Evolutionary conservation across 2,329 filamentous ascomycete genomes (phyloP), one percentile per base, ranked within the genome.

Genomic region (Ascosphaera pollenicola): DNA sequence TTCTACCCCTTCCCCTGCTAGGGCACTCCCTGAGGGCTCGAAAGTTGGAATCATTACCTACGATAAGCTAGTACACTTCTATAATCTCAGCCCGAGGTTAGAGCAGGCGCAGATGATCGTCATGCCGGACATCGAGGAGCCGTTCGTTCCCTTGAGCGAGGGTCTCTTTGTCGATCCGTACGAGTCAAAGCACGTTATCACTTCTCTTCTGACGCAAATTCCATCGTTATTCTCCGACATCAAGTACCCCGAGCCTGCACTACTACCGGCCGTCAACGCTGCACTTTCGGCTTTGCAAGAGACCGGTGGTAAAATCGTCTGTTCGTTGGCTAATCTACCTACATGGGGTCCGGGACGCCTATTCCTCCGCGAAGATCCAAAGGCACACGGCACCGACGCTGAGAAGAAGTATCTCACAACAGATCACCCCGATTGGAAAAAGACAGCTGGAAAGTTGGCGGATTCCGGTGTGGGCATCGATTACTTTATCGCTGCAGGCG

Each of bases 61-160:
- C 55, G 89, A 98, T 62, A 87, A 83, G 58, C 84, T 94, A 50
- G 79, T 98, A 43, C 89, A 98, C 54, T 98, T 95, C 56, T 98
- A 95, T 65, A 95, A 95, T 52, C 74, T 93, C 49, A 83, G 76
- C 51, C 75, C 81, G 63, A 62, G 76, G 68, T 26, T 39, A 40
- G 78, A 89, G 40, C 75, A 84, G 59, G 83, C 89, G 8, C 89
- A 98, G 54, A 94, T 98, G 83, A 73, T 98, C 65, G 85, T 98
- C 38, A 93, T 98, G 82, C 81, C 89, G 3, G 89, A 98, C 53
- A 70, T 98, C 37, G 85, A 95, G 50, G 89, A 98, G 47, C 89
- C 89, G 0, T 98, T 98, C 54, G 75, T 95, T 13, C 85, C 89
- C 2, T 65, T 98, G 15, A 83, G 80, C 45, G 80, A 92, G 42